These are phyloP conservation scores for Danielozyma ontarioensis DNA, from an alignment of 805 yeast genomes.

Conservation along the genomic window DNA sequence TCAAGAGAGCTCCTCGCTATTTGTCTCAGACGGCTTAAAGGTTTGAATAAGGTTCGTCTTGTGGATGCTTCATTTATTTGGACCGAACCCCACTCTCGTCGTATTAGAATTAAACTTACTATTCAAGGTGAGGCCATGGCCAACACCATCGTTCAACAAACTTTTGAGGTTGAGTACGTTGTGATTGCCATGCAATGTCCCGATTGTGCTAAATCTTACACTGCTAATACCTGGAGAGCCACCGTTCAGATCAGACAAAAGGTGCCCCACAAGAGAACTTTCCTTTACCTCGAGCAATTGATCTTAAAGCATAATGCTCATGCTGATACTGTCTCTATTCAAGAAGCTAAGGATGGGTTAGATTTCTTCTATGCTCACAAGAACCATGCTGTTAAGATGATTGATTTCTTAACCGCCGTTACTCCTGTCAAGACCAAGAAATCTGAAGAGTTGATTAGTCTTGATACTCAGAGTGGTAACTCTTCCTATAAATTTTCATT, in stretches of 20 bases:
- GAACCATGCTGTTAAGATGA: conserved; percentile 90
- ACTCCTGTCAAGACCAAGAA: conserved; percentile 79
- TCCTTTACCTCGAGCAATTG: conserved; percentile 90
- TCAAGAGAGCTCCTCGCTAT: conserved; percentile 89
- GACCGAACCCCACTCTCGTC: conserved; percentile 99
- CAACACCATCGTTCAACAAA: conserved; percentile 88
- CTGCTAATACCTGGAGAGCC: conserved; percentile 98
- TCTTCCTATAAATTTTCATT: conserved; percentile 85
- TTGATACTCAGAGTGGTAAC: conserved; percentile 87
- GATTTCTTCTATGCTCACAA: conserved; percentile 88
- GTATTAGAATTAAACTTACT: conserved; percentile 84
- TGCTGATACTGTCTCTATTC: conserved; percentile 86
- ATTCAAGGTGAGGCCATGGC: conserved; percentile 96
- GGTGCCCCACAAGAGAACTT: conserved; percentile 94
- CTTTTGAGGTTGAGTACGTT: conserved; percentile 88
- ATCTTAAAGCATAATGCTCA: conserved; percentile 91
- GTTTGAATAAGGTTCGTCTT: conserved; percentile 77
- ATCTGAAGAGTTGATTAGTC: conserved; percentile 87
- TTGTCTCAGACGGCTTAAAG: conserved; percentile 82
- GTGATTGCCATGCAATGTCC: conserved; percentile 97
- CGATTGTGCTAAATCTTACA: conserved; percentile 95
- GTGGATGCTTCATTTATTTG: conserved; percentile 94
- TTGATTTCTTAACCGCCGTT: conserved; percentile 80
- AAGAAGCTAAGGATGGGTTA: conserved; percentile 89
- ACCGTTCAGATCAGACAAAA: conserved; percentile 96